Percentiles rank a stretch among this genome's conserved stretches.
phyloP scores from a whole-genome alignment of 2,329 filamentous ascomycete species.

The Atkinsonella texensis region DNA sequence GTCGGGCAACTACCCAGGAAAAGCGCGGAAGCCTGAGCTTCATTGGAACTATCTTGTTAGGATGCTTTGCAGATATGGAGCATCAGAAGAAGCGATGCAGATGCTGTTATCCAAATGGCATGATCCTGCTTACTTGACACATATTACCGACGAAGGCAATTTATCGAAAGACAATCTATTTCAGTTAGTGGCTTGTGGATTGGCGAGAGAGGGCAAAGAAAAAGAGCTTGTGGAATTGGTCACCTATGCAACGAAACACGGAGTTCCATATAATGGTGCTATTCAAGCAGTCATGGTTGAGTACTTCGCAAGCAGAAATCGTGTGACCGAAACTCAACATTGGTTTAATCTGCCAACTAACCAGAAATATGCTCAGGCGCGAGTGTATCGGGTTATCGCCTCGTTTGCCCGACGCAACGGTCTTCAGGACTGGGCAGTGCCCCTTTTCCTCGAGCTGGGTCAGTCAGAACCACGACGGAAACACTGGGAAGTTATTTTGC shows the following conservation, averaged over 20 bases:
- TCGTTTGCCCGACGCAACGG: constrained; percentile 46
- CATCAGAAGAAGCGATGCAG: constrained; percentile 38
- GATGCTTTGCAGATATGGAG: constrained; percentile 42
- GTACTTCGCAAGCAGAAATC: constrained; percentile 48
- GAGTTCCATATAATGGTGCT: constrained; percentile 29
- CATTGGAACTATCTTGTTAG: constrained; percentile 21
- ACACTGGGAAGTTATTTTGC: constrained; percentile 60
- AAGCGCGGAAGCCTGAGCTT: constrained; percentile 8
- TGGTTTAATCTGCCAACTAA: constrained; percentile 52
- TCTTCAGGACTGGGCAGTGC: constrained; percentile 49
- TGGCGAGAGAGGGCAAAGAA: constrained; percentile 48
- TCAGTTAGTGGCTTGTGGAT: constrained; percentile 34
- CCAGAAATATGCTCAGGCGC: constrained; percentile 9
- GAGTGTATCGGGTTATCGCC: constrained; percentile 20
- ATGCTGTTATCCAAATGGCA: constrained; percentile 25
- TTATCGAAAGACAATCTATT: constrained; percentile 16
- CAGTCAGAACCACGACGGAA: constrained; percentile 35
- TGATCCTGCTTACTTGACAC: constrained; percentile 10
- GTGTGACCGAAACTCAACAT: constrained; percentile 47
- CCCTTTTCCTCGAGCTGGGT: constrained; percentile 42
- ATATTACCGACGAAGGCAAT: constrained; percentile 11
- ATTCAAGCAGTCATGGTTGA: constrained; percentile 44
- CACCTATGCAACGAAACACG: constrained; percentile 35
- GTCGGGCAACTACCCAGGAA: constrained; percentile 12
- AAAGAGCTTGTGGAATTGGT: constrained; percentile 44